These are phyloP conservation scores for Pythium oligandrum DNA, from an alignment of 352 stramenopile genomes.

Conservation along the genomic window DNA sequence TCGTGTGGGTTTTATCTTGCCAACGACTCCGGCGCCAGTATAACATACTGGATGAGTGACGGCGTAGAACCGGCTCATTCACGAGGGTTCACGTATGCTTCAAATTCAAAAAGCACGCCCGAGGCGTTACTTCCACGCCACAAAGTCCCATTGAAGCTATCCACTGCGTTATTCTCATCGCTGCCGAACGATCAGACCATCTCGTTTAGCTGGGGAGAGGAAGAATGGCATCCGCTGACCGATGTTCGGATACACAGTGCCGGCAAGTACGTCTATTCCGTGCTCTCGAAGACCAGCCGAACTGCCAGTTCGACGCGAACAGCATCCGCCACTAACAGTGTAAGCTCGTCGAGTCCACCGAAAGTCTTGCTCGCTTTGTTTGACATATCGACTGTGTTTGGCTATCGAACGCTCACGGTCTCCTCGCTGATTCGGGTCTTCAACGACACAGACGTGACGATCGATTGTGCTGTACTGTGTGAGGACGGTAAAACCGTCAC, in stretches of 20 bases:
- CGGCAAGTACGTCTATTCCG: conserved; percentile 73
- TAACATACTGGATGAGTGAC: conserved; percentile 67
- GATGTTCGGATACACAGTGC: conserved; percentile 73
- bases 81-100: conserved; percentile 52
- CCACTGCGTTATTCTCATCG: conserved; percentile 59
- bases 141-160: conserved; percentile 69
- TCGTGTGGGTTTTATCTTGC: conserved; percentile 78
- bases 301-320: no score
- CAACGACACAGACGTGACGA: conserved; percentile 55
- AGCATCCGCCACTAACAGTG: conserved; percentile 4
- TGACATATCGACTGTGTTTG: conserved; percentile 65
- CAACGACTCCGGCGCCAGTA: conserved; percentile 55
- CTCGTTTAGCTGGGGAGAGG: conserved; percentile 68
- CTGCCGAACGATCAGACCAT: conserved; percentile 68
- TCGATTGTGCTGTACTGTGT: conserved; percentile 57
- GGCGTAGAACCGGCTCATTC: conserved; percentile 24
- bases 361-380: conserved; percentile 59
- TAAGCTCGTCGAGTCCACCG: conserved; percentile 2
- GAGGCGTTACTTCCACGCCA: conserved; percentile 42
- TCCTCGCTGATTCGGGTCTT: conserved; percentile 76
- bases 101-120: conserved; percentile 31
- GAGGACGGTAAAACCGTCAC: conserved; percentile 55
- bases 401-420: conserved; percentile 71
- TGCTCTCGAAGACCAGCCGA: conserved; percentile 28
- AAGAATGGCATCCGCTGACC: conserved; percentile 66